Percentiles rank a stretch among this genome's conserved stretches.
phyloP scores from a whole-genome alignment of 1,139 yeast genomes.

The Geotrichum australiense region DNA sequence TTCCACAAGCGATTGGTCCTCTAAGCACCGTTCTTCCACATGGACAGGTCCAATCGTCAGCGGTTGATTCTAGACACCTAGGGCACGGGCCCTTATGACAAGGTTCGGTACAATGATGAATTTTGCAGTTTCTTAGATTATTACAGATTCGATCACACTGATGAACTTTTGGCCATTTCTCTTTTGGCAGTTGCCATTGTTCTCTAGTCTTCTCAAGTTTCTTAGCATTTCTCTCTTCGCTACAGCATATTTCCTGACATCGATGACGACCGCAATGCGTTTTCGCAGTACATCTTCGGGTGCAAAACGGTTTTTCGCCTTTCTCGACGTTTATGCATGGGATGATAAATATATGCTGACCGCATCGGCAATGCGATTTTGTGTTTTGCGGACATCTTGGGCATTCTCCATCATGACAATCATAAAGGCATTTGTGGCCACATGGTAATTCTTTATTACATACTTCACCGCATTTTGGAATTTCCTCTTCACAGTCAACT shows the following conservation, averaged over 20 bases:
- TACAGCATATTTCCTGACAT: constrained; percentile 65
- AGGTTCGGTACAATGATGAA: constrained; percentile 62
- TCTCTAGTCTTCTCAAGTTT: constrained; percentile 53
- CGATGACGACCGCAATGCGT: constrained; percentile 78
- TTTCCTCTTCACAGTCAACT: constrained; percentile 56
- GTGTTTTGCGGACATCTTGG: constrained; percentile 48
- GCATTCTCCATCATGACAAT: constrained; percentile 76
- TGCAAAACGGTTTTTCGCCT: constrained; percentile 55
- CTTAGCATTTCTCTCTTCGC: constrained; percentile 55
- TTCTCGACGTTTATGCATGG: constrained; percentile 54
- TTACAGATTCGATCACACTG: constrained; percentile 70
- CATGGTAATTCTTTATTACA: constrained; percentile 62
- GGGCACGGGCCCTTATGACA: constrained; percentile 85
- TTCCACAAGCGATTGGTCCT: constrained; percentile 91
- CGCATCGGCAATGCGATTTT: constrained; percentile 48
- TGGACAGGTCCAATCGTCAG: constrained; percentile 73
- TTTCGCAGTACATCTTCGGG: constrained; percentile 67
- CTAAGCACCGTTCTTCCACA: constrained; percentile 76
- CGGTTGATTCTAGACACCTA: constrained; percentile 75
- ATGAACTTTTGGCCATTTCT: constrained; percentile 39
- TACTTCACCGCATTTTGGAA: constrained; percentile 60
- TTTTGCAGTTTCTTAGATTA: constrained; percentile 60
- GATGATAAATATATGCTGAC: constrained; percentile 44
- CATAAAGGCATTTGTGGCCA: constrained; percentile 61
- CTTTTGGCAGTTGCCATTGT: constrained; percentile 32